phyloP scores from a whole-genome alignment of 2,329 filamentous ascomycete genomes.

The Aspergillus intermedius region DNA sequence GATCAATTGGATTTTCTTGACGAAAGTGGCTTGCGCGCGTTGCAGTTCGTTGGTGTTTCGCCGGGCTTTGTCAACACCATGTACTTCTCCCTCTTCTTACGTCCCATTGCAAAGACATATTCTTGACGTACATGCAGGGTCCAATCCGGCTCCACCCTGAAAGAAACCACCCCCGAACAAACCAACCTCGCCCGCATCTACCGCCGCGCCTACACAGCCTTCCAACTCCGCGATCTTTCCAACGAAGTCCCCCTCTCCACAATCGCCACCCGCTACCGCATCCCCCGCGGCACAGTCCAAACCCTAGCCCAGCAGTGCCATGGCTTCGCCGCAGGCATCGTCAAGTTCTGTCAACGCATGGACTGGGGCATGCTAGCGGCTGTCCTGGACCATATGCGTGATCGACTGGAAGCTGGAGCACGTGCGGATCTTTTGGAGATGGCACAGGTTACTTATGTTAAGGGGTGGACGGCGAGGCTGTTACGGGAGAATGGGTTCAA shows the following conservation, averaged over 20 bases:
- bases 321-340: conserved; percentile 71
- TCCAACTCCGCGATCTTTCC: conserved; percentile 72
- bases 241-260: conserved; percentile 66
- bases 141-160: conserved; percentile 56
- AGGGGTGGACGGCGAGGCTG: conserved; percentile 66
- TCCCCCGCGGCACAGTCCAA: conserved; percentile 64
- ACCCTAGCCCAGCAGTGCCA: conserved; percentile 67
- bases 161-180: conserved; percentile 56
- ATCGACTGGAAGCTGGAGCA: conserved; percentile 66
- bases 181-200: conserved; percentile 58
- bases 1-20: conserved; percentile 65
- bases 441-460: conserved; percentile 66
- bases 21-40: conserved; percentile 63
- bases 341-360: conserved; percentile 74
- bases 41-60: conserved; percentile 62
- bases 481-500: conserved; percentile 73
- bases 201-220: conserved; percentile 65
- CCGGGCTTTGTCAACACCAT: conserved; percentile 61
- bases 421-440: conserved; percentile 64
- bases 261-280: conserved; percentile 64
- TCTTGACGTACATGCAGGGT: conserved; percentile 45
- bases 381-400: conserved; percentile 68
- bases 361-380: conserved; percentile 67
- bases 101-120: neutral
- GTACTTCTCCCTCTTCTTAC: conserved; percentile 35